Evolutionary conservation across 73 alveolate genomes (phyloP), one percentile per base, ranked within the genome.

Genomic region (Stentor coeruleus): DNA sequence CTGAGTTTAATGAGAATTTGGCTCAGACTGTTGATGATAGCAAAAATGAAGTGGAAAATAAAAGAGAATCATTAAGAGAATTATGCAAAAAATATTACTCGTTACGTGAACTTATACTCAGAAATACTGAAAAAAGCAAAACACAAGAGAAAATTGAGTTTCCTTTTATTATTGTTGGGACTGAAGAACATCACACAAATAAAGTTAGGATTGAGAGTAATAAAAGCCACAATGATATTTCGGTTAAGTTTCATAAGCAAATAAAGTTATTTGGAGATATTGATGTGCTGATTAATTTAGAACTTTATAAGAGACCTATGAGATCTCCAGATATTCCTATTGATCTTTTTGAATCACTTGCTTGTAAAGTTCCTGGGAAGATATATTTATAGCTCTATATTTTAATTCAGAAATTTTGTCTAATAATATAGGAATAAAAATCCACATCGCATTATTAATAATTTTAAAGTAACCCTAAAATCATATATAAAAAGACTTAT

Each of bases 401-500:
- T 97, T 97, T 40, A 97, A 90, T 87, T 95, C 99, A 3, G 94
- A 76, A 2, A 97, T 91, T 85, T 97, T 97, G 73, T 95, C 98
- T 11, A 93, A 91, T 40, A 94, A 91, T 39, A 94, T 86, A 28
- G 96, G 96, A 35, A 94, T 84, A 88, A 97, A 97, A 38, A 88
- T 94, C 85, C 90, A 93, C 57, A 97, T 85, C 3, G 96, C 96
- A 74, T 88, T 83, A 83, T 95, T 95, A 97, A 85, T 81, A 86
- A 83, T 57, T 91, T 87, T 3, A 95, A 96, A 36, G 98, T 92
- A 33, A 97, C 98, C 86, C 95, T 98, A 76, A 93, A 93, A 39
- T 98, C 98, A 85, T 98, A 95, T 4, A 97, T 94, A 0, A 98
- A 98, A 3, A 98, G 96, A 1, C 94, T 94, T 90, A 97, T 83